phyloP scores from a whole-genome alignment of 129 eudicot genomes.

The Flaveria trinervia region DNA sequence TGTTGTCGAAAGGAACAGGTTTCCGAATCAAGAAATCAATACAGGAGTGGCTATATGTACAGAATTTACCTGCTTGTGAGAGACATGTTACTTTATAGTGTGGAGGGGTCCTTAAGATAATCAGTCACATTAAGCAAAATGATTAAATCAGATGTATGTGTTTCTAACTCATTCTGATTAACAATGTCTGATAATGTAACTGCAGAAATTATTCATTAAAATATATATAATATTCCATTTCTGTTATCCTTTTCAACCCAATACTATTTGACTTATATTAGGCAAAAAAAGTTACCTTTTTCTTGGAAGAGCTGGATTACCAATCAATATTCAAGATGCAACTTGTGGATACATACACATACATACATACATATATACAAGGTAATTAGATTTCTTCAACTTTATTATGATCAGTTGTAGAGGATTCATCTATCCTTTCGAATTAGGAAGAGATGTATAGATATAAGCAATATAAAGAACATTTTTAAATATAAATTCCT shows the following conservation, averaged over 20 bases:
- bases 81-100: too few species aligned
- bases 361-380: background rate
- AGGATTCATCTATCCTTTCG: constrained; percentile 12
- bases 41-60: too few species aligned
- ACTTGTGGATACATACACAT: constrained; percentile 3
- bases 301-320: background rate
- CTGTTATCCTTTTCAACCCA: constrained; percentile 4
- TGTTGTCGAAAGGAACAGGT: too few species aligned
- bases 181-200: constrained; percentile 12
- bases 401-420: constrained; percentile 6
- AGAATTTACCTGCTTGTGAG: too few species aligned
- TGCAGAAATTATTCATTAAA: background rate
- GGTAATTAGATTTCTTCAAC: constrained; percentile 18
- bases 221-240: background rate
- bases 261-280: background rate
- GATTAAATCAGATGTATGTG: too few species aligned
- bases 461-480: constrained; percentile 20
- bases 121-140: too few species aligned
- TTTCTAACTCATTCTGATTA: background rate
- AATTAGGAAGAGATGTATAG: constrained; percentile 11
- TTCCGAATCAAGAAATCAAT: too few species aligned
- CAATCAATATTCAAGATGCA: constrained; percentile 9
- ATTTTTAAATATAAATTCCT: background rate
- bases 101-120: too few species aligned
- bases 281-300: background rate